Evolutionary conservation across 2,329 filamentous ascomycete genomes (phyloP).

Genomic region (Pestalotiopsis fici): DNA sequence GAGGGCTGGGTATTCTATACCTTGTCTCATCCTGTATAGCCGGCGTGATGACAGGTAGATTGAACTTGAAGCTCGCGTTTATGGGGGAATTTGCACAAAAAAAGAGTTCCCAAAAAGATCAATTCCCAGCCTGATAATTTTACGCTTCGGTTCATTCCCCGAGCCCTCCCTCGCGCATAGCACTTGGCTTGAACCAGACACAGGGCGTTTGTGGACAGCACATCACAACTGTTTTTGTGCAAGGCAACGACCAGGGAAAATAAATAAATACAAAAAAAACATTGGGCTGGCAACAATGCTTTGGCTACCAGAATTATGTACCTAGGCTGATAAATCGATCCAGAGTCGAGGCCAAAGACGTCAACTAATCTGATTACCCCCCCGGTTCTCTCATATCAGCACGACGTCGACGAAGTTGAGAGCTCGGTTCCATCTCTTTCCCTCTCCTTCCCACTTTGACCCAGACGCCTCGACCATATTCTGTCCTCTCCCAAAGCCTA

Average conservation of each 20-base stretch:
- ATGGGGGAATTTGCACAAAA: conserved; percentile 26
- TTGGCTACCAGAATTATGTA: not conserved
- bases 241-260: conserved; percentile 9
- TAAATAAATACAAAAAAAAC: not conserved
- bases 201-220: conserved; percentile 20
- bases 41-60: not conserved
- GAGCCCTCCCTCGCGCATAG: not conserved
- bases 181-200: not conserved
- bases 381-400: not conserved
- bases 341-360: not conserved
- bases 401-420: not conserved
- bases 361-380: not conserved
- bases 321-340: conserved; percentile 11
- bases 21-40: not conserved
- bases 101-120: conserved; percentile 14
- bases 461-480: conserved; percentile 5
- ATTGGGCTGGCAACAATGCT: not conserved
- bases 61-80: conserved; percentile 14
- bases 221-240: conserved; percentile 31
- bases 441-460: not conserved
- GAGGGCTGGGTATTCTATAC: conserved; percentile 6
- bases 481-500: not conserved
- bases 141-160: conserved; percentile 14
- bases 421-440: conserved; percentile 4
- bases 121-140: conserved; percentile 31